Evolutionary conservation across 1,139 yeast genomes (phyloP).

Genomic region (Casaregolazyma suthepensis): DNA sequence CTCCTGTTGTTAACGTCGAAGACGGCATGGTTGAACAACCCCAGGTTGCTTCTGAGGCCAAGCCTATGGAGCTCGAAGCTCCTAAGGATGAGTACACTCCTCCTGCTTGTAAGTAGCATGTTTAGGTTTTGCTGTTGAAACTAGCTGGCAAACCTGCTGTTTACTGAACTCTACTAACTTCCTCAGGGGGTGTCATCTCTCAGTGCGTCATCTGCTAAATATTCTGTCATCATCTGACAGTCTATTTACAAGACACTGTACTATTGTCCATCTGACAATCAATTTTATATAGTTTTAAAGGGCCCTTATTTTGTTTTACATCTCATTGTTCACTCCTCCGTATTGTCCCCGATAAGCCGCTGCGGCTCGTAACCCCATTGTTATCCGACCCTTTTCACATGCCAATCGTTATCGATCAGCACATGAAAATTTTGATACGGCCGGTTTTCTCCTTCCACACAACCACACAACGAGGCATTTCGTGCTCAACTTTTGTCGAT

Average conservation of each 20-base stretch:
- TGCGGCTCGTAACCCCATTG: neutral
- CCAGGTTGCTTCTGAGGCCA: slow-evolving; percentile 7
- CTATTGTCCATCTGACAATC: neutral
- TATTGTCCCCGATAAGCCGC: neutral
- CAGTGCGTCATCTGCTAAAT: slow-evolving; percentile 9
- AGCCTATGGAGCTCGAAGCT: slow-evolving; percentile 14
- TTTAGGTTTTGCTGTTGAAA: too few relatives aligned
- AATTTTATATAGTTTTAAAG: neutral
- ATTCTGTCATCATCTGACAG: neutral
- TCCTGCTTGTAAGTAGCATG: slow-evolving; percentile 11
- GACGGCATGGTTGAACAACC: neutral
- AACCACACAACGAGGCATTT: neutral
- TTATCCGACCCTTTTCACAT: neutral
- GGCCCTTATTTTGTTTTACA: neutral
- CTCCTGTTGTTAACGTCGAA: neutral
- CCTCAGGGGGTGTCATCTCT: neutral
- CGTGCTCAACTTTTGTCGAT: neutral
- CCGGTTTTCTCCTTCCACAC: neutral
- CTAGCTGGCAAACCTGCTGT: too few relatives aligned
- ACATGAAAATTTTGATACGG: neutral
- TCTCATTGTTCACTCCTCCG: neutral
- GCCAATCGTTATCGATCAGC: neutral
- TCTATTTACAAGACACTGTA: neutral
- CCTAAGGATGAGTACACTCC: slow-evolving; percentile 14
- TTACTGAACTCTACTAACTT: neutral